These are phyloP conservation scores for Juglanconis juglandina DNA, from an alignment of 2,329 filamentous ascomycete species.

Conservation along the genomic window DNA sequence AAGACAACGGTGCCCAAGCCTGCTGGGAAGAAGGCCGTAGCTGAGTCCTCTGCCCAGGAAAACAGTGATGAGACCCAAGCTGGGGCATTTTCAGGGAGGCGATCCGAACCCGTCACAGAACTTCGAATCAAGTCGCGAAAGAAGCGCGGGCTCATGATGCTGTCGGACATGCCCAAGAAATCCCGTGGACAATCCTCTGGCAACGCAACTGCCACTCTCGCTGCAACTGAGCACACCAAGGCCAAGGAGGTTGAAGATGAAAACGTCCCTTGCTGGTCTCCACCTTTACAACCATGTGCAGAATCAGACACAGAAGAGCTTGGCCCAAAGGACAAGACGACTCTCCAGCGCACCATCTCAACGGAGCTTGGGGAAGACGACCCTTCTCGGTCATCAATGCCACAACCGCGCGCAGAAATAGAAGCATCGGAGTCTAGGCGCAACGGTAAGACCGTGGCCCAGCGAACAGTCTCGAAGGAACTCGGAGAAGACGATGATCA, in stretches of 20 bases:
- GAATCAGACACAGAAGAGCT: not conserved
- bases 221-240: not conserved
- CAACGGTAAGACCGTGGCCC: not conserved
- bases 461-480: not conserved
- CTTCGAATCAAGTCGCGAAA: conserved; percentile 45
- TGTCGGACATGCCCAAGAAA: conserved; percentile 33
- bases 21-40: not conserved
- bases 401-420: not conserved
- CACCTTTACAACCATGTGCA: not conserved
- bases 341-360: not conserved
- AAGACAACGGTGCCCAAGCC: not conserved
- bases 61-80: not conserved
- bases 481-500: conserved; percentile 5
- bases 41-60: not conserved
- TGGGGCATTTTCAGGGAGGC: not conserved
- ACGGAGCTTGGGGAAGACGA: conserved; percentile 3
- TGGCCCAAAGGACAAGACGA: not conserved
- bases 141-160: conserved; percentile 46
- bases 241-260: not conserved
- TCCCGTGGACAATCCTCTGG: conserved; percentile 9
- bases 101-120: conserved; percentile 36
- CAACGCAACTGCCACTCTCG: not conserved
- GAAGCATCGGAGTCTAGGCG: not conserved
- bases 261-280: not conserved
- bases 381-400: not conserved